Evolutionary conservation across 1,284 basidiomycete genomes (phyloP).

Genomic region (Sporisorium graminicola): DNA sequence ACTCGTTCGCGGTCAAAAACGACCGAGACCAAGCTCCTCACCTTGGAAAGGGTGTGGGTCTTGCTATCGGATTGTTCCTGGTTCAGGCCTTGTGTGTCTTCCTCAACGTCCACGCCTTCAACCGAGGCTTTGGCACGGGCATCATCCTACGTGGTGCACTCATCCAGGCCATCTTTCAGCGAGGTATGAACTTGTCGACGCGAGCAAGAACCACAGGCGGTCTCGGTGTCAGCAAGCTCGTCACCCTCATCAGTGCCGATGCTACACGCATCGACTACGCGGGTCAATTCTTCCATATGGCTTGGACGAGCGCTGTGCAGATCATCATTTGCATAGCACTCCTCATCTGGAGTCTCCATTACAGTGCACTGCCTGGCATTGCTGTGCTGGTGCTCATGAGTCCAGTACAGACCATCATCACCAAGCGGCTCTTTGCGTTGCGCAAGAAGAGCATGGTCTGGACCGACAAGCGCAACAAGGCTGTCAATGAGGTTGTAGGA

Average conservation of each 20-base stretch:
- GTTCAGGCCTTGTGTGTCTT: conserved; percentile 43
- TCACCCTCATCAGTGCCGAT: conserved; percentile 77
- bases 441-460: conserved; percentile 38
- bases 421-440: conserved; percentile 44
- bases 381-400: conserved; percentile 72
- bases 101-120: conserved; percentile 48
- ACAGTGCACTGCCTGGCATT: conserved; percentile 49
- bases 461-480: conserved; percentile 35
- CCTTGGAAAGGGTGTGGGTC: conserved; percentile 80
- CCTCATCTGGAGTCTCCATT: conserved; percentile 60
- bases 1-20: conserved; percentile 75
- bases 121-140: conserved; percentile 39
- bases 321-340: conserved; percentile 44
- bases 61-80: conserved; percentile 74
- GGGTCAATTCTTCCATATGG: conserved; percentile 51
- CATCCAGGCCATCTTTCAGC: conserved; percentile 44
- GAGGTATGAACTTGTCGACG: conserved; percentile 34
- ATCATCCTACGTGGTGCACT: conserved; percentile 40
- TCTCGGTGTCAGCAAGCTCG: conserved; percentile 76
- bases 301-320: conserved; percentile 44
- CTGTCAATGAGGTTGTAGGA: conserved; percentile 48
- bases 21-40: conserved; percentile 60
- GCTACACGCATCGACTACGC: conserved; percentile 47
- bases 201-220: conserved; percentile 29
- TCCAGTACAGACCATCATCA: conserved; percentile 47